Evolutionary conservation across 306 rosid species (phyloP).

Genomic region (Castanospermum australe): DNA sequence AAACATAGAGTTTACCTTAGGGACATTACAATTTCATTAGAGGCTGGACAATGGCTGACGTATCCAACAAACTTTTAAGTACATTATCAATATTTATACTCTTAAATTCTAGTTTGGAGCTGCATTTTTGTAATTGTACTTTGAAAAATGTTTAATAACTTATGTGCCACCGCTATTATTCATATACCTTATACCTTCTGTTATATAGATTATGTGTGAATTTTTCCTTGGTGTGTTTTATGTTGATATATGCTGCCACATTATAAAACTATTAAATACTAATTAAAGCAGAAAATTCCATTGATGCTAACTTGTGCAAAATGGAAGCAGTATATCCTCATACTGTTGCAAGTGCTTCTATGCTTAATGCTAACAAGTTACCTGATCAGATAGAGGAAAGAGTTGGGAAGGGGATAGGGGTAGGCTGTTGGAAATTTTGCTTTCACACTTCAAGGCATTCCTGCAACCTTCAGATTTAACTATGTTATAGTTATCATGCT

Average conservation of each 20-base stretch:
- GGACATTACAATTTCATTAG: not conserved
- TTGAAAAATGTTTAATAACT: not conserved
- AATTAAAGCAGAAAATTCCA: not conserved
- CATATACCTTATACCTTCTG: not conserved
- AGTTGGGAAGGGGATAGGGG: not conserved
- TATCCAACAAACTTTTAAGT: not conserved
- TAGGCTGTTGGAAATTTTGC: not conserved
- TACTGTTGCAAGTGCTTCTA: not conserved
- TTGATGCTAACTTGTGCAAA: not conserved
- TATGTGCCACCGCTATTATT: not conserved
- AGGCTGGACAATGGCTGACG: not conserved
- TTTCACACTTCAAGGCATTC: not conserved
- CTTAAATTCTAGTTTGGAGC: not conserved
- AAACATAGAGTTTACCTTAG: not conserved
- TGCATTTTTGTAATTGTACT: not conserved
- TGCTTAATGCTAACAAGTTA: not conserved
- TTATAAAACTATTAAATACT: not conserved
- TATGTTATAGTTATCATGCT: conserved; percentile 7
- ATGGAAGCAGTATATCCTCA: not conserved
- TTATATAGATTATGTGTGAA: not conserved
- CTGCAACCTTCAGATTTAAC: conserved; percentile 7
- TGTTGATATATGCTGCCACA: not conserved
- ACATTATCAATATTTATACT: not conserved
- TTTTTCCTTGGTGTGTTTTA: not conserved
- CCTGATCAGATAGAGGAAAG: not conserved